A percentile compares a stretch with the other conserved stretches of the same genome.
Conservation (phyloP, 257 asterid species). For the Scutellaria baicalensis region DNA sequence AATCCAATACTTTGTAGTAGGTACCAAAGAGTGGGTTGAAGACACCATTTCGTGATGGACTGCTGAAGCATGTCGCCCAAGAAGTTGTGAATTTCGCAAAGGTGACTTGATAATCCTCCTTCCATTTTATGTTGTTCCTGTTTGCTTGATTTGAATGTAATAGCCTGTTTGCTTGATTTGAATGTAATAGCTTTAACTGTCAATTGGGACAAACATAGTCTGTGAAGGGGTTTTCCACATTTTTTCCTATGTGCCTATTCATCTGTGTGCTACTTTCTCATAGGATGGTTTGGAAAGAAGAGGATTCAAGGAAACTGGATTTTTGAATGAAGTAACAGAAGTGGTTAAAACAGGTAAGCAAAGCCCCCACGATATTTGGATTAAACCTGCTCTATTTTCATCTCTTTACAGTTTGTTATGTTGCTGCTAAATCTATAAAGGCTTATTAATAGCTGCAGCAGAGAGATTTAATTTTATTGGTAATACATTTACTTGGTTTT, state of each 20-base stretch:
- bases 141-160: neutral
- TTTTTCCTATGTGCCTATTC: neutral
- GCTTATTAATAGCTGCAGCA: neutral
- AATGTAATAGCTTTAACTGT: neutral
- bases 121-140: neutral
- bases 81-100: slow-evolving; percentile 79
- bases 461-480: neutral
- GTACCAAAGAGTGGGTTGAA: slow-evolving; percentile 75
- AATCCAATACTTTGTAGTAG: slow-evolving; percentile 35
- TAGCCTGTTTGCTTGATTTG: neutral
- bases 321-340: slow-evolving; percentile 75
- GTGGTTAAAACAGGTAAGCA: slow-evolving; percentile 76
- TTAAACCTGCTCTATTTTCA: neutral
- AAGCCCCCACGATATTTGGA: neutral
- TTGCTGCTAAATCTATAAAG: neutral
- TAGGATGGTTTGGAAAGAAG: slow-evolving; percentile 97
- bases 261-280: slow-evolving; percentile 6
- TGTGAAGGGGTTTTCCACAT: neutral
- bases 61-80: slow-evolving; percentile 93
- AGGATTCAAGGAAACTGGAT: slow-evolving; percentile 91
- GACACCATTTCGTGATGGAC: slow-evolving; percentile 96
- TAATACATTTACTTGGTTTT: neutral
- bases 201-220: neutral
- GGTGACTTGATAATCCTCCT: slow-evolving; percentile 21
- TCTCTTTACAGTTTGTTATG: neutral